phyloP scores from a whole-genome alignment of 306 rosid species.

The Rubus parviflorus region DNA sequence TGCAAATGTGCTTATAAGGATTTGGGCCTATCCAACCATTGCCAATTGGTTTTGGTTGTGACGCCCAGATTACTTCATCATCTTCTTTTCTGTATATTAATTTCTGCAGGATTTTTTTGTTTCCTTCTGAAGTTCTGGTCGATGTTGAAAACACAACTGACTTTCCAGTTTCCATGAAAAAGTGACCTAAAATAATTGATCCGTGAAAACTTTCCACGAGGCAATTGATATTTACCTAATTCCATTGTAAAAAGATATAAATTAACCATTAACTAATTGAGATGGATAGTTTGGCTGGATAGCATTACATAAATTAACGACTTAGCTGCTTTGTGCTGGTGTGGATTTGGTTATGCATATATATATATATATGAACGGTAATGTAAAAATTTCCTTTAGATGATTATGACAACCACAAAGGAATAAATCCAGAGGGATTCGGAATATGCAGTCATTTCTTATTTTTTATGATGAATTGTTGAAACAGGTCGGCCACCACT shows the following conservation, averaged over 20 bases:
- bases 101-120: neutral
- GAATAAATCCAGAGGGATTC: slow-evolving; percentile 37
- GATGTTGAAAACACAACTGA: neutral
- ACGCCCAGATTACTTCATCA: too few relatives aligned
- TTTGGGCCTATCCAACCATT: too few relatives aligned
- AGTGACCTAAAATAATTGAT: neutral
- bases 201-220: slow-evolving; percentile 11
- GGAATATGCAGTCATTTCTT: slow-evolving; percentile 20
- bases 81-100: neutral
- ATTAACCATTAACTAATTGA: neutral
- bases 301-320: slow-evolving; percentile 13
- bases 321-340: slow-evolving; percentile 8
- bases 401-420: slow-evolving; percentile 50
- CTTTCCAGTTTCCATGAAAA: neutral
- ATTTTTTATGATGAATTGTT: neutral
- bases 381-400: slow-evolving; percentile 23
- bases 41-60: too few relatives aligned
- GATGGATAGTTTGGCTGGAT: slow-evolving; percentile 10
- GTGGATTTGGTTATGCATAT: neutral
- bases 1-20: too few relatives aligned
- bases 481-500: slow-evolving; percentile 24
- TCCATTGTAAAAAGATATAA: neutral
- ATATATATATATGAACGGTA: neutral
- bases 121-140: neutral
- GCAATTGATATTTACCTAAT: slow-evolving; percentile 8